Evolutionary conservation across 352 stramenopile species (phyloP), one percentile per base, ranked within the genome.

Genomic region (Phytopythium vexans): DNA sequence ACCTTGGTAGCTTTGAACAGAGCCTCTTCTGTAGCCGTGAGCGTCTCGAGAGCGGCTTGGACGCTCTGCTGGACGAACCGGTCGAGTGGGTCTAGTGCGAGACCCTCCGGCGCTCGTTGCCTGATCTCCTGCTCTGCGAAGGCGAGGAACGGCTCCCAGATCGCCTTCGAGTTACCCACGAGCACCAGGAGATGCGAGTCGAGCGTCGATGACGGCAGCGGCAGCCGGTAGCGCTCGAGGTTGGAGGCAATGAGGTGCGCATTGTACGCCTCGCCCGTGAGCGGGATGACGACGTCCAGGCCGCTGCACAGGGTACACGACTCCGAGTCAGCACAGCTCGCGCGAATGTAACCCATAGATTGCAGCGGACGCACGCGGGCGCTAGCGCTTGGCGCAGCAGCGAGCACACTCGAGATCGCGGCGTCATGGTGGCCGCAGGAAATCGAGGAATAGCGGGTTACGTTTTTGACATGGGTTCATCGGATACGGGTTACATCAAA

Each of bases 221-320:
- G 70, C 15, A 90, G 54, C 58, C 78, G 59, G 54, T 82, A 90
- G 15, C 59, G 66, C 42, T 59, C 60, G 16, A 85, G 59, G 27
- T 60, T 37, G 6, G 21, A 53, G 3, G 69, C 67, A 10, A 16
- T 36, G 37, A 88, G 59, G 45, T 72, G 76, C 10, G 55, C 58
- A 49, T 91, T 91, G 71, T 91, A 91, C 50, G 58, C 64, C 60
- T 85, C 80, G 31, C 86, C 61, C 9, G 66, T 82, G 39, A 86
- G 55, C 39, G 80, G 80, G 52, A 87, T 83, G 39, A 91, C 51
- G 14, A 91, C 65, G 47, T 91, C 80, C 12, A 91, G 53, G 3
- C 80, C 80, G 14, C 80, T 91, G 43, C 14, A 27, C 21, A 27
- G 21, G 21, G 21, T 27, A 27, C 21, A 27, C 21, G 21, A 27